These are phyloP conservation scores for Forsythia viridissima DNA, from an alignment of 257 asterid genomes.

Conservation along the genomic window DNA sequence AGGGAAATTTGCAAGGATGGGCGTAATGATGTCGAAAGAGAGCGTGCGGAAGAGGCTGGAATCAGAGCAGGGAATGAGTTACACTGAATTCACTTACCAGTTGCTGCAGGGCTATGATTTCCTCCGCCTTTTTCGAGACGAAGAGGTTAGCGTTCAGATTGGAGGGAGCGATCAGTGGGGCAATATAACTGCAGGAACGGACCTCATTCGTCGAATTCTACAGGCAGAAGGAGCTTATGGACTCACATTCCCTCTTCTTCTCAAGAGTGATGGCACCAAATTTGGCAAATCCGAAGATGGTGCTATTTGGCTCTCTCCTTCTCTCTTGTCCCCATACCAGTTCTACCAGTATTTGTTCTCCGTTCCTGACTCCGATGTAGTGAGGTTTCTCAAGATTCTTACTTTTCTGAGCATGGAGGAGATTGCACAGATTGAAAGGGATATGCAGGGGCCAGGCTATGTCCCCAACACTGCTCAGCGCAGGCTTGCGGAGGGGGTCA, in stretches of 20 bases:
- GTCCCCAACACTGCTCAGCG: conserved; percentile 83
- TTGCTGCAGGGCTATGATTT: conserved; percentile 86
- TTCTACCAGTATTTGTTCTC: conserved; percentile 83
- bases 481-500: conserved; percentile 87
- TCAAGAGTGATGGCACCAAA: conserved; percentile 88
- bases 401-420: conserved; percentile 76
- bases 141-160: conserved; percentile 77
- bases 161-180: conserved; percentile 99
- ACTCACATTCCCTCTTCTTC: conserved; percentile 87
- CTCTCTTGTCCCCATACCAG: conserved; percentile 73
- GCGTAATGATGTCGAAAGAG: conserved; percentile 86
- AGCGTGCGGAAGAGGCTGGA: conserved; percentile 79
- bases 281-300: conserved; percentile 96
- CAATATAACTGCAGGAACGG: conserved; percentile 89
- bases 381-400: conserved; percentile 71
- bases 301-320: conserved; percentile 81
- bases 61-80: conserved; percentile 88
- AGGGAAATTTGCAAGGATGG: conserved; percentile 76
- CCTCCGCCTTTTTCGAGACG: conserved; percentile 52
- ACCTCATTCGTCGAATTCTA: conserved; percentile 73
- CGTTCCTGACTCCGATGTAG: conserved; percentile 70
- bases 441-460: conserved; percentile 57
- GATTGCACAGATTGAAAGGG: conserved; percentile 51
- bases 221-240: conserved; percentile 62
- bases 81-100: conserved; percentile 85